Evolutionary conservation across 108 stramenopile genomes (phyloP).

Genomic region (Hondaea fermentalgiana): DNA sequence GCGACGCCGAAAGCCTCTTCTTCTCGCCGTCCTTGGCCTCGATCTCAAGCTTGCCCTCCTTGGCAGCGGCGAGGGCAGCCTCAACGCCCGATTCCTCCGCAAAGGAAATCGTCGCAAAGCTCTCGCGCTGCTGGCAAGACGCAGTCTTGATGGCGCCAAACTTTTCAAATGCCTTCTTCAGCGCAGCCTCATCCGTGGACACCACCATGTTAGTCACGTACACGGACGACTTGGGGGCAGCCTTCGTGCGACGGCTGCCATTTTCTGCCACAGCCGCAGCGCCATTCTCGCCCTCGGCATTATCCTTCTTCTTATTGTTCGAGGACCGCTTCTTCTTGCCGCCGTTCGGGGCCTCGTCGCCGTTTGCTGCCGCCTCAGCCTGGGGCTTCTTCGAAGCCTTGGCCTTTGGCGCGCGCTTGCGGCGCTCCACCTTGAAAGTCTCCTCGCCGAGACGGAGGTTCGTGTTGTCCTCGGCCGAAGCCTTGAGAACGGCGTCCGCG

Average conservation of each 20-base stretch:
- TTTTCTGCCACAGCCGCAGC: neutral
- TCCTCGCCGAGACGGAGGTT: neutral
- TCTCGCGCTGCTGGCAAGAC: neutral
- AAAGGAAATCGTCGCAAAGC: neutral
- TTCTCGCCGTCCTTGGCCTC: neutral
- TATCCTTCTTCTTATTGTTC: neutral
- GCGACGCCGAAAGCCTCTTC: neutral
- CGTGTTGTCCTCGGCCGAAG: neutral
- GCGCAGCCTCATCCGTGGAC: neutral
- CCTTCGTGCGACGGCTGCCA: neutral
- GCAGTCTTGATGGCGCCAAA: neutral
- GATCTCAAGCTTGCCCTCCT: neutral
- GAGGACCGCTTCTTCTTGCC: no score
- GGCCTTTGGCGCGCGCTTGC: neutral
- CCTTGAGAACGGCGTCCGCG: neutral
- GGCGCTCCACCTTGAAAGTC: neutral
- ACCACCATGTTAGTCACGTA: neutral
- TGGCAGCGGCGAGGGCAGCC: neutral
- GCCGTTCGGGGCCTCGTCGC: no score
- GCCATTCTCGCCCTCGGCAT: neutral
- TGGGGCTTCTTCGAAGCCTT: neutral
- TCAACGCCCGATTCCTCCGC: neutral
- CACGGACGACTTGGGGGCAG: neutral
- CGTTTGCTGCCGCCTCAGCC: no score
- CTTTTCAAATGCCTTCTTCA: neutral